Base-by-base conservation (phyloP, 495 filamentous ascomycete species). In the Xylaria cubensis region DNA sequence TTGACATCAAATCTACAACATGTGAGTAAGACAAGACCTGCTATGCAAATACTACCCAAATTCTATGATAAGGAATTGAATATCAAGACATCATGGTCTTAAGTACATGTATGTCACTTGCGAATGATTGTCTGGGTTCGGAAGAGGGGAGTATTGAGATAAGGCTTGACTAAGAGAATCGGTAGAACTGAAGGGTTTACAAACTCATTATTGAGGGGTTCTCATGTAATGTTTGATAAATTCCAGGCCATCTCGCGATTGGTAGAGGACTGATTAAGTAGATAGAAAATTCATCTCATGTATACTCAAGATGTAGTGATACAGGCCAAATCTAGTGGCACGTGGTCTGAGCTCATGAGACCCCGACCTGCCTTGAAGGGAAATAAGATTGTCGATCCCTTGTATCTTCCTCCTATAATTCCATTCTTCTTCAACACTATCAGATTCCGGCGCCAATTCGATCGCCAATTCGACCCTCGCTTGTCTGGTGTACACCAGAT, bases 291-390 rank as follows among this genome's bases (percentile, higher is more conserved):
- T 9, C 0, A 9, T 10, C 32, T 42, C 10, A 32, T 41, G 21
- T 10, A 63, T 8, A 7, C 19, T 32, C 53, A 56, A 56, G 53
- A 56, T 56, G 21, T 2, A 41, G 19, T 44, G 59, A 63, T 24
- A 63, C 59, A 41, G 19, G 39, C 17, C 36, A 24, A 39, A 32
- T 42, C 39, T n/a, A 46, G 9, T 29, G 41, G 63, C 48, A 67
- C 50, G 50, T 67, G 48, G 42, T 36, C 50, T 26, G 21, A 44
- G 65, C 65, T 44, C 36, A 55, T 13, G n/a, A 21, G 15, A n/a
- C 48, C 65, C 26, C 24, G 64, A 67, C 65, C 65, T 67, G 48
- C 65, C 50, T 55, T 17, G 56, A 41, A 39, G 3, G 53, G 65
- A 17, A 67, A 56, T 12, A 19, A 26, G 34, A 55, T 56, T 67